Percentiles rank a stretch among this genome's conserved stretches.
phyloP scores from a whole-genome alignment of 192 early-diverging fungal genomes.

The Coemansia sp. region DNA sequence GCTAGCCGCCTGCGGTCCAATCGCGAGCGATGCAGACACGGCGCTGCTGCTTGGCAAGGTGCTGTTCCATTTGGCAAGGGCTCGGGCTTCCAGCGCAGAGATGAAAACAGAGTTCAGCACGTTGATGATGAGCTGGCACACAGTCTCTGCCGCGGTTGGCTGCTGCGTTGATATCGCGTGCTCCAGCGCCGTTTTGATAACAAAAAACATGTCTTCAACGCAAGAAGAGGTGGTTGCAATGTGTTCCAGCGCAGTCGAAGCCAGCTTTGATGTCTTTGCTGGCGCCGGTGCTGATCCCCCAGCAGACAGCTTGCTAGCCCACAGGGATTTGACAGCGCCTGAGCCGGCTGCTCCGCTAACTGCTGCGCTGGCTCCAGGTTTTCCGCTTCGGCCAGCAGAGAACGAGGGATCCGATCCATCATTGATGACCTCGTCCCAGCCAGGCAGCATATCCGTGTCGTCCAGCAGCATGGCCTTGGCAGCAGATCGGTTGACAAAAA shows the following conservation, averaged over 20 bases:
- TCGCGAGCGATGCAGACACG: not conserved
- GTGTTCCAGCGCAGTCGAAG: not conserved
- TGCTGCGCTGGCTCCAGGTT: not conserved
- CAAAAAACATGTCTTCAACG: slow-evolving; percentile 95
- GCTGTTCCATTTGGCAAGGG: slow-evolving; percentile 25
- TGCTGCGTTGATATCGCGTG: slow-evolving; percentile 75
- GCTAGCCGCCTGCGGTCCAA: slow-evolving; percentile 14
- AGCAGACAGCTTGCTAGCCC: slow-evolving; percentile 7
- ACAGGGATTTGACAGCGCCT: not conserved
- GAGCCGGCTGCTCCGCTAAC: not conserved
- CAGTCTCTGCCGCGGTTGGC: slow-evolving; percentile 64
- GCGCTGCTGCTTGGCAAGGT: not conserved
- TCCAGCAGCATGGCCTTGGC: slow-evolving; percentile 50
- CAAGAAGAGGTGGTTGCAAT: slow-evolving; percentile 51
- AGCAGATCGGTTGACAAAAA: slow-evolving; percentile 34
- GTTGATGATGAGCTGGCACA: slow-evolving; percentile 66
- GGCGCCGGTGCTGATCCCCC: slow-evolving; percentile 4
- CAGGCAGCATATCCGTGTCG: slow-evolving; percentile 28
- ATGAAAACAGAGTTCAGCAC: slow-evolving; percentile 34
- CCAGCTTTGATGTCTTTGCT: not conserved
- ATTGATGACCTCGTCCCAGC: slow-evolving; percentile 25
- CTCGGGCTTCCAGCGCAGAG: slow-evolving; percentile 23
- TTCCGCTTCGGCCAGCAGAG: not conserved
- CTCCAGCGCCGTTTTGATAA: slow-evolving; percentile 72
- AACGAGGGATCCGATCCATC: slow-evolving; percentile 4